phyloP scores from a whole-genome alignment of 805 yeast genomes.

The Kregervanrija fluxuum region DNA sequence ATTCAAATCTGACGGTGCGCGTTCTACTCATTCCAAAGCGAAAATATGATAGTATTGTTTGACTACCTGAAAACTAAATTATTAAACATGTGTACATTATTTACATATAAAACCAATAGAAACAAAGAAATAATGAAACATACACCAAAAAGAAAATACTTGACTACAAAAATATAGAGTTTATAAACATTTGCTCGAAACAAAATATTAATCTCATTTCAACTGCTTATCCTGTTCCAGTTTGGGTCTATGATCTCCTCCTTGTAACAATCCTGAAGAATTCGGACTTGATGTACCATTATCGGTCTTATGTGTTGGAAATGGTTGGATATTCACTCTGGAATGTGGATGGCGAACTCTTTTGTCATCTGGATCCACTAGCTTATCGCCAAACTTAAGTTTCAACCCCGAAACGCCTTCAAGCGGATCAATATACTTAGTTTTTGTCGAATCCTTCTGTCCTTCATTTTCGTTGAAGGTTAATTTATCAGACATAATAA shows the following conservation, averaged over 20 bases:
- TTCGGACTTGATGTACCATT: background rate
- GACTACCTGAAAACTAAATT: too few relatives aligned
- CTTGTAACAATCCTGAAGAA: constrained; percentile 2
- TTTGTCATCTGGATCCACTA: constrained; percentile 11
- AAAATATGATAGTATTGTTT: too few relatives aligned
- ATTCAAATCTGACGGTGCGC: too few relatives aligned
- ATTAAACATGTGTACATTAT: too few relatives aligned
- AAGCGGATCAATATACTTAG: constrained; percentile 1
- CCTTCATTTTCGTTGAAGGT: background rate
- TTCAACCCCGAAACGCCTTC: constrained; percentile 8
- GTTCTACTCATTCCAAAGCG: too few relatives aligned
- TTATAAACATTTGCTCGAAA: too few relatives aligned
- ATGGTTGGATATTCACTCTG: background rate
- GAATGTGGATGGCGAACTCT: constrained; percentile 8
- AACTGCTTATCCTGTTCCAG: too few relatives aligned
- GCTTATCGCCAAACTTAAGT: constrained; percentile 10
- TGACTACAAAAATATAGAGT: too few relatives aligned
- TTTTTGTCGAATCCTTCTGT: background rate
- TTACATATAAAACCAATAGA: too few relatives aligned
- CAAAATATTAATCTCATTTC: too few relatives aligned
- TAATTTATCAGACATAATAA: background rate
- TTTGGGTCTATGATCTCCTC: constrained; percentile 6
- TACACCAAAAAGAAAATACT: too few relatives aligned
- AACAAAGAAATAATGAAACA: too few relatives aligned
- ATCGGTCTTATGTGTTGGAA: background rate